Percentiles rank a stretch among this genome's conserved stretches.
Evolutionary conservation across 306 rosid species (phyloP).

Genomic region (Medicago ruthenica): DNA sequence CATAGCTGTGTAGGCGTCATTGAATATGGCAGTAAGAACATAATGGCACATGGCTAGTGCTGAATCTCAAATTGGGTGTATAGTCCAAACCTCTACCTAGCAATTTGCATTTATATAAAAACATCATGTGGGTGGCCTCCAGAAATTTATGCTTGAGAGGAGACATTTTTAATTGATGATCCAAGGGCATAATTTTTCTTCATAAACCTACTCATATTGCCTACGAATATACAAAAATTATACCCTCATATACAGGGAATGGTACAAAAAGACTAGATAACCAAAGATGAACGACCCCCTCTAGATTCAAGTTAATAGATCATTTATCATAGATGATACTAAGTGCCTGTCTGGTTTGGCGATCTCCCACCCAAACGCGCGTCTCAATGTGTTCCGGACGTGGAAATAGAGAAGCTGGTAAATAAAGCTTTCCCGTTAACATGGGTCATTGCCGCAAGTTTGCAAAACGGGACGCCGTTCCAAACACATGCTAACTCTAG

Average conservation of each 20-base stretch:
- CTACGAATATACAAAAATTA: conserved; percentile 56
- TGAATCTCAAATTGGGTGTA: conserved; percentile 15
- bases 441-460: no score
- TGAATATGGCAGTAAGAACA: conserved; percentile 19
- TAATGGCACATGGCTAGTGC: conserved; percentile 18
- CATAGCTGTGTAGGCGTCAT: conserved; percentile 1
- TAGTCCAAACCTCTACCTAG: conserved; percentile 21
- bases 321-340: neutral
- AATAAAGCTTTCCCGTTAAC: no score
- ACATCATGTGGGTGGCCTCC: conserved; percentile 19
- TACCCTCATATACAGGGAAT: conserved; percentile 46
- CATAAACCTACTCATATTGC: conserved; percentile 54
- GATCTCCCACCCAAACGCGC: no score
- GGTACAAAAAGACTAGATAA: conserved; percentile 30
- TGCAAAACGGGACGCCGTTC: no score
- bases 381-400: no score
- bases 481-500: neutral
- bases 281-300: neutral
- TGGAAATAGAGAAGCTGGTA: no score
- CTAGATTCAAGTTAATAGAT: conserved; percentile 1
- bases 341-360: no score
- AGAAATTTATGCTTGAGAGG: conserved; percentile 35
- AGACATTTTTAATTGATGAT: conserved; percentile 39
- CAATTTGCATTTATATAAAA: conserved; percentile 11
- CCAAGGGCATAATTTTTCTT: conserved; percentile 43